Evolutionary conservation across 331 rosid genomes (phyloP).

Genomic region (Stylosanthes scabra): DNA sequence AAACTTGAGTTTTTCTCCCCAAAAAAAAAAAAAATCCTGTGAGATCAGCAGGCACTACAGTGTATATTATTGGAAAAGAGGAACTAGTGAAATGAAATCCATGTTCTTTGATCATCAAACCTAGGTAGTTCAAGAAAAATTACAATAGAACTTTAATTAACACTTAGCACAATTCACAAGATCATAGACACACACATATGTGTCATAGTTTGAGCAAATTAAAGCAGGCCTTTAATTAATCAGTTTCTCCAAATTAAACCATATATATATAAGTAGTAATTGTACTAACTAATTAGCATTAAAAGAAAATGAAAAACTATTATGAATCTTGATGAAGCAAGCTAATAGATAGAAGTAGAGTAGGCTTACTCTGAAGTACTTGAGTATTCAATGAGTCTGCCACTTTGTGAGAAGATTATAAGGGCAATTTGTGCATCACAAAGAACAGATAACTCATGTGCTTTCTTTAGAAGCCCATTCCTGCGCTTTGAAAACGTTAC

Average conservation of each 20-base stretch:
- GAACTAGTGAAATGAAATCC: background rate
- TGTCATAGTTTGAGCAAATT: background rate
- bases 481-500: constrained; percentile 25
- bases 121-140: background rate
- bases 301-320: too few relatives aligned
- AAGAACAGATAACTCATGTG: constrained; percentile 3
- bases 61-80: background rate
- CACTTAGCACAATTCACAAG: background rate
- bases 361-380: constrained; percentile 18
- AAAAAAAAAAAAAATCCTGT: too few relatives aligned
- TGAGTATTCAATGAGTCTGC: constrained; percentile 21
- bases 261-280: background rate
- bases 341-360: too few relatives aligned
- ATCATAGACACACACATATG: background rate
- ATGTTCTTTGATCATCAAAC: background rate
- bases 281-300: too few relatives aligned
- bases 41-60: too few relatives aligned
- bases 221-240: background rate
- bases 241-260: background rate
- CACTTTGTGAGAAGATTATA: constrained; percentile 17
- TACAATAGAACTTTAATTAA: background rate
- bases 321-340: too few relatives aligned
- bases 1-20: too few relatives aligned
- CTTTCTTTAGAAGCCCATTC: constrained; percentile 27
- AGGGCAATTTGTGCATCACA: constrained; percentile 35